Base-by-base conservation (phyloP, 2,329 filamentous ascomycete species). In the Hysterium pulicare region DNA sequence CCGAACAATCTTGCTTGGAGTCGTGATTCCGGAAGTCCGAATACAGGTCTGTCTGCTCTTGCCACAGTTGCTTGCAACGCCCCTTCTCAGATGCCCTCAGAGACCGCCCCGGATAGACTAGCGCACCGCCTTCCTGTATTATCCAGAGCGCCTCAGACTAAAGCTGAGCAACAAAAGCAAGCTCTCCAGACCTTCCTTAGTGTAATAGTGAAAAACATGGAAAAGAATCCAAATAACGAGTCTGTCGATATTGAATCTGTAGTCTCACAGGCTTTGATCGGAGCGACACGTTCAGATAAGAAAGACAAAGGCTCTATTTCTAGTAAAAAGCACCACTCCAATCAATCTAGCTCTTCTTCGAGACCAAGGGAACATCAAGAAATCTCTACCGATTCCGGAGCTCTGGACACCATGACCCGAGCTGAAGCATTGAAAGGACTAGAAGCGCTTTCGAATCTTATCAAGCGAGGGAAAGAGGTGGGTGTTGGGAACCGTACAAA, bases 81-180 rank as follows among this genome's bases (percentile, higher is more conserved):
- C 2, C 36, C 36, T 15, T 8, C 21, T 4, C 36, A 38, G 15
- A 8, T n/a, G 3, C 19, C 36, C 15, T 31, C 23, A 10, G 35
- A 24, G 3, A 24, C 21, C 35, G 6, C 21, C 24, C n/a, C 13
- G n/a, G 17, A 15, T n/a, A 38, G 28, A n/a, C 35, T 38, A 23
- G 5, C 42, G 20, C 33, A 35, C 23, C 26, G 37, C 15, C 30
- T 30, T 7, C 46, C 34, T 24, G 36, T 38, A 20, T 36, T 55
- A 9, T 56, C 55, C n/a, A 53, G 39, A 39, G 52, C 42, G 23
- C 54, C 57, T 4, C 61, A 62, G 26, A 62, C 59, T 7, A 64
- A 66, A 32, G 51, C 55, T 7, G 55, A 62, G 17, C 60, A 64
- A 42, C 57, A 62, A 45, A 43, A 46, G 21, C 45, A 48, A 20